Conservation (phyloP, 768 basidiomycete genomes). For the Mycena epipterygia region DNA sequence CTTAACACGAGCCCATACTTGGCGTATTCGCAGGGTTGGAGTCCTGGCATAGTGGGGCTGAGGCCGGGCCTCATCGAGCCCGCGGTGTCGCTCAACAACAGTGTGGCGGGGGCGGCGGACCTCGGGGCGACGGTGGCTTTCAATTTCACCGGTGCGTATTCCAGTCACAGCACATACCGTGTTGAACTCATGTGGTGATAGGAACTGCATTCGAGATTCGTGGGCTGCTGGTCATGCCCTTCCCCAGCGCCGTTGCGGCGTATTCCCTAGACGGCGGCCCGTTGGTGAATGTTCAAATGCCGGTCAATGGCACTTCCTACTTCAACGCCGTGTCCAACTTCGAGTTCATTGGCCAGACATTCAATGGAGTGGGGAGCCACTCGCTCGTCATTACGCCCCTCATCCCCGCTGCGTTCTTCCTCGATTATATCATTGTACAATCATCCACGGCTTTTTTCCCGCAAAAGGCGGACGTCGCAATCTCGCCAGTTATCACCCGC, state of each 20-base stretch:
- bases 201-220: not conserved
- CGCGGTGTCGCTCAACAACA: slow-evolving; percentile 5
- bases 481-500: not conserved
- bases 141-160: slow-evolving; percentile 5
- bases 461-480: not conserved
- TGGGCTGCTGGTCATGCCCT: slow-evolving; percentile 2
- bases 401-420: slow-evolving; percentile 5
- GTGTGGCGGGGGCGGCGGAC: slow-evolving; percentile 2
- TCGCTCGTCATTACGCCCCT: slow-evolving; percentile 16
- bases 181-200: not conserved
- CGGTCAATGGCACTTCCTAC: not conserved
- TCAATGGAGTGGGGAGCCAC: not conserved
- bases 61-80: not conserved
- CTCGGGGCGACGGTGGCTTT: slow-evolving; percentile 10
- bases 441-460: not conserved
- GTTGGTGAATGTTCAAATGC: not conserved
- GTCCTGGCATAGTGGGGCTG: not conserved
- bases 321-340: slow-evolving; percentile 6
- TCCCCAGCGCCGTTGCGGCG: not conserved
- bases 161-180: not conserved
- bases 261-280: slow-evolving; percentile 6
- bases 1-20: not conserved
- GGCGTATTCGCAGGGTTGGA: slow-evolving; percentile 2
- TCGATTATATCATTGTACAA: slow-evolving; percentile 16
- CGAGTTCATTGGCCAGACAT: slow-evolving; percentile 7